These are phyloP conservation scores for Cordyceps tenuipes DNA, from an alignment of 2,329 filamentous ascomycete genomes.

Conservation along the genomic window DNA sequence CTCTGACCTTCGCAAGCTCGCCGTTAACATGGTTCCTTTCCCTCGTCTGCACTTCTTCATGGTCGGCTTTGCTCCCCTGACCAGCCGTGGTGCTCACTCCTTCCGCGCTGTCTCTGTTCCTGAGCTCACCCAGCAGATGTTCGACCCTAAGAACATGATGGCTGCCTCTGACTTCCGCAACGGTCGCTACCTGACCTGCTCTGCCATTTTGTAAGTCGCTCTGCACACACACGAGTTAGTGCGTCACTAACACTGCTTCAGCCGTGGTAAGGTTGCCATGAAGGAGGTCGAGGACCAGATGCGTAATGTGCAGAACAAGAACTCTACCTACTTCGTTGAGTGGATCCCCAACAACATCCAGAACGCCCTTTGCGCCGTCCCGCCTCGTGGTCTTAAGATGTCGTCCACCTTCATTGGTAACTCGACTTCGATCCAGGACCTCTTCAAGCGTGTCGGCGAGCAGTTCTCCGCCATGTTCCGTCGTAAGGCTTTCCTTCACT, in stretches of 20 bases:
- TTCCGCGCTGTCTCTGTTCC: slow-evolving; percentile 98
- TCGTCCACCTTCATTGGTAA: slow-evolving; percentile 98
- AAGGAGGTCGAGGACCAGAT: slow-evolving; percentile 99
- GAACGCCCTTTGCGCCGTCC: slow-evolving; percentile 97
- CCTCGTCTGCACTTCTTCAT: slow-evolving; percentile 99
- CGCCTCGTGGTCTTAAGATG: slow-evolving; percentile 97
- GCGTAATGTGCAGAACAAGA: slow-evolving; percentile 99
- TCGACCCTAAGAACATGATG: slow-evolving; percentile 99
- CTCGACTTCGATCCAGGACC: slow-evolving; percentile 99
- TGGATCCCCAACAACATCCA: slow-evolving; percentile 99
- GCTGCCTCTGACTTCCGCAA: slow-evolving; percentile 99
- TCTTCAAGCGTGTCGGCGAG: slow-evolving; percentile 99
- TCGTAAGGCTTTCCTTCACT: slow-evolving; percentile 99
- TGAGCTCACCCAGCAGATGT: slow-evolving; percentile 99
- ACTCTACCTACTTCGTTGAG: slow-evolving; percentile 98
- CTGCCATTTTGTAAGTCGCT: slow-evolving; percentile 77
- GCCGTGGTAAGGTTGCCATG: slow-evolving; percentile 99
- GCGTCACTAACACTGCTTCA: slow-evolving; percentile 23
- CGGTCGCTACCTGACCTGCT: slow-evolving; percentile 98
- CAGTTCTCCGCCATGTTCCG: slow-evolving; percentile 99
- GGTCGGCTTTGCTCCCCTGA: slow-evolving; percentile 98
- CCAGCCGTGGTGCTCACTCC: slow-evolving; percentile 73
- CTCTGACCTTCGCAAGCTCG: slow-evolving; percentile 98
- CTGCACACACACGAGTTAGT: not conserved
- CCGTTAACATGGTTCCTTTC: slow-evolving; percentile 99